Percentiles rank a stretch among this genome's conserved stretches.
Conservation (phyloP, 352 stramenopile species). For the Globisporangium ultimum region DNA sequence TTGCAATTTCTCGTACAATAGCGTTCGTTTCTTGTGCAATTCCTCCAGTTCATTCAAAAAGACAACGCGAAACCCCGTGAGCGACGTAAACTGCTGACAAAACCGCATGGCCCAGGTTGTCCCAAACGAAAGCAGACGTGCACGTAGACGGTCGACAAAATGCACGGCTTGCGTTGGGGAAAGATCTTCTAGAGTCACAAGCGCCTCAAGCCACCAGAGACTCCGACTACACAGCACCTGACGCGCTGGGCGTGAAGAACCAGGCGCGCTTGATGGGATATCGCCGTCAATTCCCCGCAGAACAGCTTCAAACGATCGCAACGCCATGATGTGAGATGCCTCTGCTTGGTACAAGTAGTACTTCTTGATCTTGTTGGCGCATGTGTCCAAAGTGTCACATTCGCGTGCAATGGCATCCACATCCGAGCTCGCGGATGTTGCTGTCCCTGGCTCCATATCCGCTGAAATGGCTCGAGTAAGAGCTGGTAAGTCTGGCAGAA, state of each 20-base stretch:
- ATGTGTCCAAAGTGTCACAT: conserved; percentile 30
- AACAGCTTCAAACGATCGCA: conserved; percentile 18
- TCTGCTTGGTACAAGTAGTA: conserved; percentile 53
- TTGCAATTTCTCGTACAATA: conserved; percentile 33
- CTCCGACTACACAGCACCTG: conserved; percentile 33
- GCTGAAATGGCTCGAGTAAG: conserved; percentile 26
- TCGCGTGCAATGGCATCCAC: conserved; percentile 27
- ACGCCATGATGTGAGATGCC: conserved; percentile 20
- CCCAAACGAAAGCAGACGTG: conserved; percentile 33
- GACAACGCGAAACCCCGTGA: conserved; percentile 40
- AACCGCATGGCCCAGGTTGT: conserved; percentile 51
- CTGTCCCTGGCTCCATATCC: conserved; percentile 8
- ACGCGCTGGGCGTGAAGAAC: neutral
- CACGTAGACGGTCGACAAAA: conserved; percentile 43
- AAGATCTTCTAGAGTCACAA: conserved; percentile 28
- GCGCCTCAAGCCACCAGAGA: conserved; percentile 47
- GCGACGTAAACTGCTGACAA: conserved; percentile 36
- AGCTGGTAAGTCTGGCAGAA: conserved; percentile 37
- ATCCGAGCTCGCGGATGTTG: neutral
- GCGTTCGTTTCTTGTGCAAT: conserved; percentile 29
- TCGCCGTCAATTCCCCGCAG: conserved; percentile 11
- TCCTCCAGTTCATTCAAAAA: conserved; percentile 49
- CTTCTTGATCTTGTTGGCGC: conserved; percentile 25
- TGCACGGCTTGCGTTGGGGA: conserved; percentile 13
- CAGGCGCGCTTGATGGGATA: neutral